Percentiles rank a stretch among this genome's conserved stretches.
phyloP scores from a whole-genome alignment of 768 basidiomycete species.

The Sarcomyxa edulis region DNA sequence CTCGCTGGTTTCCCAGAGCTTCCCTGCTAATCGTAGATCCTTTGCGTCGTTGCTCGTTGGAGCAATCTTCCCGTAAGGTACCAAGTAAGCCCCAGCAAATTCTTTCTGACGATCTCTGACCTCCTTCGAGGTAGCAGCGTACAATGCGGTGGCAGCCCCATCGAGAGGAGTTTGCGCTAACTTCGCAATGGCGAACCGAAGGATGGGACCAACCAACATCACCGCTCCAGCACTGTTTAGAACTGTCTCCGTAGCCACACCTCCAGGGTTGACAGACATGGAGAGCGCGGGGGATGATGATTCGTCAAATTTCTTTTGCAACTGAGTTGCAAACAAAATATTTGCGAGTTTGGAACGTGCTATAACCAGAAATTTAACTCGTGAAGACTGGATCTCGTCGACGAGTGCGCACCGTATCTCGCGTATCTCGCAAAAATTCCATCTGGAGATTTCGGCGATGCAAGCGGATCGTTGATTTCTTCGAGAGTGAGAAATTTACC shows the following conservation, averaged over 20 bases:
- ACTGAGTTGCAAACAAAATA: conserved; percentile 32
- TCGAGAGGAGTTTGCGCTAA: conserved; percentile 5
- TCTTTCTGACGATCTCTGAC: neutral
- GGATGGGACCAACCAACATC: conserved; percentile 1
- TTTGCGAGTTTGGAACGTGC: conserved; percentile 36
- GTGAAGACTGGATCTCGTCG: neutral
- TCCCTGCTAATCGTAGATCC: neutral
- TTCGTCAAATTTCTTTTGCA: conserved; percentile 30
- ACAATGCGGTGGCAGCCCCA: conserved; percentile 1
- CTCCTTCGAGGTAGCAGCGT: conserved; percentile 4
- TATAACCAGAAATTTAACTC: conserved; percentile 13
- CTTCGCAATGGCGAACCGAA: conserved; percentile 1
- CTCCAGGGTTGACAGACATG: conserved; percentile 3
- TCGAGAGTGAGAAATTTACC: conserved; percentile 15
- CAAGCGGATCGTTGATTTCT: conserved; percentile 15
- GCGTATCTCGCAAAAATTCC: conserved; percentile 10
- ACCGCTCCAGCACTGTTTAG: neutral
- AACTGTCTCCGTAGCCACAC: conserved; percentile 2
- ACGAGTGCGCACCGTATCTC: conserved; percentile 9
- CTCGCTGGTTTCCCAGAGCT: conserved; percentile 5
- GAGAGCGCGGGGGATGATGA: conserved; percentile 13
- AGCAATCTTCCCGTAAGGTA: neutral
- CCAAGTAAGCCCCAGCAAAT: conserved; percentile 3
- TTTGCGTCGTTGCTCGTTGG: neutral
- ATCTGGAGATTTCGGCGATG: conserved; percentile 3